Conservation (phyloP, 345 rosid species). For the Pelargonium nanum region DNA sequence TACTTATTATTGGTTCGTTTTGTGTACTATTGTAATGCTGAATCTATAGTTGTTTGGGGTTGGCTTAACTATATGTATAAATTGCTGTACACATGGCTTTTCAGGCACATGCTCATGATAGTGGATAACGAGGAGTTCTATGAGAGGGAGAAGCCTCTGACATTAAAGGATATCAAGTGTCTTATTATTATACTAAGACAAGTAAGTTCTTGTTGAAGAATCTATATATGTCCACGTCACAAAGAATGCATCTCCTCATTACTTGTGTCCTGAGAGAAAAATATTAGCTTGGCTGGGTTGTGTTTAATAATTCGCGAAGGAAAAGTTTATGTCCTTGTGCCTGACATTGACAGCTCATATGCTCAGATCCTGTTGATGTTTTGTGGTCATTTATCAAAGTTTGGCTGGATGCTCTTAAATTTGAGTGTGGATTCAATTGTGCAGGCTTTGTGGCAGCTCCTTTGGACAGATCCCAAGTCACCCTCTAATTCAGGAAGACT, state of each 20-base stretch:
- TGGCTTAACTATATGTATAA: not conserved
- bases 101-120: constrained; percentile 96
- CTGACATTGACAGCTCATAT: not conserved
- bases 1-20: not conserved
- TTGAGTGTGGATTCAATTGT: constrained; percentile 3
- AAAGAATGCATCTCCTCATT: not conserved
- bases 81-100: too few species aligned
- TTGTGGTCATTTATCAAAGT: not conserved
- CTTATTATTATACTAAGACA: constrained; percentile 76
- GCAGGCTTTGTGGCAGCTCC: constrained; percentile 94
- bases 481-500: constrained; percentile 42
- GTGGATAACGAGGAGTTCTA: constrained; percentile 96
- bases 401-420: not conserved
- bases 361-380: not conserved
- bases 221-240: not conserved
- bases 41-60: not conserved
- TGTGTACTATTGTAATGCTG: not conserved
- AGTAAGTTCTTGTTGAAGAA: constrained; percentile 27
- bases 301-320: not conserved
- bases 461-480: constrained; percentile 65
- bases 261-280: not conserved
- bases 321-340: not conserved
- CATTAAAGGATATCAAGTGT: constrained; percentile 64
- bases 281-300: not conserved
- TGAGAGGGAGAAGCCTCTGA: constrained; percentile 83